Evolutionary conservation across 306 rosid species (phyloP).

Genomic region (Aeschynomene evenia): DNA sequence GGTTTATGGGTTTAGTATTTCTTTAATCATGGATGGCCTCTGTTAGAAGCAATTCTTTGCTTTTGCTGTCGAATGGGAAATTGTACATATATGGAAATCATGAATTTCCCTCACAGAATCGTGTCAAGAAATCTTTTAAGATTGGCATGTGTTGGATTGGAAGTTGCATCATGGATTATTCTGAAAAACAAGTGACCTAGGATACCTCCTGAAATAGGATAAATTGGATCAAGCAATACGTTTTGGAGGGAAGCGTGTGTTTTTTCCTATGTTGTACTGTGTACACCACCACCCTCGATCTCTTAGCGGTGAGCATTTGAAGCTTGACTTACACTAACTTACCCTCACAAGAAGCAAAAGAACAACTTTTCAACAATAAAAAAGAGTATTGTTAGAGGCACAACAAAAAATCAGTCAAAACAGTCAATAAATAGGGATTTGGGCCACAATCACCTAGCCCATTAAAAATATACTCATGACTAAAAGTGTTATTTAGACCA

Average conservation of each 20-base stretch:
- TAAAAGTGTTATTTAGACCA: too few relatives aligned
- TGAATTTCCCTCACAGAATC: slow-evolving; percentile 19
- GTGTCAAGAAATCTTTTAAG: background rate
- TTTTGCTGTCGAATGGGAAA: slow-evolving; percentile 41
- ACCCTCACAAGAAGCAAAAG: background rate
- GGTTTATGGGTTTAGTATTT: slow-evolving; percentile 64
- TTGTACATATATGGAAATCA: slow-evolving; percentile 27
- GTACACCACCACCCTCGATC: background rate
- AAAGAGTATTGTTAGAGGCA: too few relatives aligned
- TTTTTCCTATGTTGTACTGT: background rate
- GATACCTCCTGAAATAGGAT: background rate
- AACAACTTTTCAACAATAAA: background rate
- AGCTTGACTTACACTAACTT: background rate
- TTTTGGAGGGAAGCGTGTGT: background rate
- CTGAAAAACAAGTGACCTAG: background rate
- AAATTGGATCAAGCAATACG: background rate
- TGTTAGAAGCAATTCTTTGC: slow-evolving; percentile 64
- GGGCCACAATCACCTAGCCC: too few relatives aligned
- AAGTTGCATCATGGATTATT: slow-evolving; percentile 16
- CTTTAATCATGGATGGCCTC: slow-evolving; percentile 47
- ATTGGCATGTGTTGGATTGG: background rate
- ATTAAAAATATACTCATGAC: too few relatives aligned
- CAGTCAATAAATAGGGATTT: too few relatives aligned
- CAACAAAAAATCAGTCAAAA: too few relatives aligned
- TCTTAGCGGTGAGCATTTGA: background rate